These are phyloP conservation scores for Oryza glaberrima DNA, from an alignment of 176 grass and related monocot species.

Conservation along the genomic window DNA sequence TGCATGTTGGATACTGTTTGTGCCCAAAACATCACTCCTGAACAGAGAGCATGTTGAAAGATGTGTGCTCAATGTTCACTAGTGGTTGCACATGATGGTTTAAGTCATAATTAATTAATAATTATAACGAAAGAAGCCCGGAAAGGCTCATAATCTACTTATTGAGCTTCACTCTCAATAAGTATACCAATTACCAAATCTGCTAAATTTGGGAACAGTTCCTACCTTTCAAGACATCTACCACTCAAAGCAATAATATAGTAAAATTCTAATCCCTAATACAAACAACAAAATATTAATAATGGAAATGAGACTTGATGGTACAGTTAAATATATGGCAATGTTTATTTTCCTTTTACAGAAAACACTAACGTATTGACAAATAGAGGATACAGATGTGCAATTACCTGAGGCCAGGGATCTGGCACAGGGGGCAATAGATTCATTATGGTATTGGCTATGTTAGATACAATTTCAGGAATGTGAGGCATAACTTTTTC, in stretches of 20 bases:
- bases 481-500: slow-evolving; percentile 57
- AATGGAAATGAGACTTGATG: slow-evolving; percentile 5
- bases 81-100: neutral
- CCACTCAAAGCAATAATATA: neutral
- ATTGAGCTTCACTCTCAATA: neutral
- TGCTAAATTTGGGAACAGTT: neutral
- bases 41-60: no score
- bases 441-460: slow-evolving; percentile 55
- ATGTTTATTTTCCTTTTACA: slow-evolving; percentile 13
- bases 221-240: neutral
- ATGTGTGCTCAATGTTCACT: no score
- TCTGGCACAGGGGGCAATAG: slow-evolving; percentile 69
- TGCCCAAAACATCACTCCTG: no score
- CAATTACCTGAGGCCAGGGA: slow-evolving; percentile 85
- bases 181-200: neutral
- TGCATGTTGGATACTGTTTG: no score
- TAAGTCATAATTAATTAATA: slow-evolving; percentile 16
- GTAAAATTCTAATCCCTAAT: neutral
- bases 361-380: slow-evolving; percentile 22
- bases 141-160: neutral
- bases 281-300: neutral
- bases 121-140: neutral
- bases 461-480: slow-evolving; percentile 69
- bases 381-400: slow-evolving; percentile 16
- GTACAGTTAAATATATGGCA: slow-evolving; percentile 17